A percentile compares a stretch with the other conserved stretches of the same genome.
These are phyloP conservation scores for Microdochium nivale DNA, from an alignment of 2,329 filamentous ascomycete species.

Conservation along the genomic window DNA sequence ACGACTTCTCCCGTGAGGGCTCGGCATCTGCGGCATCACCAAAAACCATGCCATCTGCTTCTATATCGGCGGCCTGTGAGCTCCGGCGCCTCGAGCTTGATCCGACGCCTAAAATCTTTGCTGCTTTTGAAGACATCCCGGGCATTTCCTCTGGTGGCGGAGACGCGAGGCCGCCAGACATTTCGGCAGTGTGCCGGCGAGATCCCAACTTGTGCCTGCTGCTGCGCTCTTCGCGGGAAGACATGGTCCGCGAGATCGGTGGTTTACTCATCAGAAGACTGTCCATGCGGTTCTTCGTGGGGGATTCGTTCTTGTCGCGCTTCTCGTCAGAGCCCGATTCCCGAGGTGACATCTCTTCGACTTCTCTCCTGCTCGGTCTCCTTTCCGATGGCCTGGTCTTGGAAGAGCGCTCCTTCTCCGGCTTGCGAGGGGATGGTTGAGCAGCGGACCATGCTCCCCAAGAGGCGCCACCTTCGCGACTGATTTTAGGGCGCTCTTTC, in stretches of 20 bases:
- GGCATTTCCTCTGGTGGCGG: slow-evolving; percentile 63
- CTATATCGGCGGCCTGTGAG: slow-evolving; percentile 25
- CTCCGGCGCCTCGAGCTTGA: slow-evolving; percentile 36
- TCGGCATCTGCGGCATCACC: slow-evolving; percentile 28
- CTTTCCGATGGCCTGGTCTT: slow-evolving; percentile 60
- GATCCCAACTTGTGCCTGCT: slow-evolving; percentile 50
- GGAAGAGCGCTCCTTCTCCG: slow-evolving; percentile 49
- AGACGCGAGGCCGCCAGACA: slow-evolving; percentile 55
- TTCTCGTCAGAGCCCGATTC: slow-evolving; percentile 61
- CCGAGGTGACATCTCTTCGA: slow-evolving; percentile 56
- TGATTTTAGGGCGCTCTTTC: slow-evolving; percentile 71
- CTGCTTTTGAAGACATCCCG: slow-evolving; percentile 65
- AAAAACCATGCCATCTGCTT: slow-evolving; percentile 41
- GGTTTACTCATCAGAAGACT: slow-evolving; percentile 63
- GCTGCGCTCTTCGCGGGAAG: slow-evolving; percentile 55
- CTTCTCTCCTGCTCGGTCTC: slow-evolving; percentile 46
- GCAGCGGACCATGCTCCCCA: slow-evolving; percentile 70
- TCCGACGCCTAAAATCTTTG: slow-evolving; percentile 61
- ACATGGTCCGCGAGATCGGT: slow-evolving; percentile 59
- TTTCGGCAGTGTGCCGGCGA: slow-evolving; percentile 60
- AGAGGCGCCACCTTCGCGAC: slow-evolving; percentile 57
- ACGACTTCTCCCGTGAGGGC: slow-evolving; percentile 35
- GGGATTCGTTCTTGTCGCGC: slow-evolving; percentile 23
- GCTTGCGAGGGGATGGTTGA: slow-evolving; percentile 26
- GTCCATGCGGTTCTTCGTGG: slow-evolving; percentile 48